These are phyloP conservation scores for Apiotrichum siamense DNA, from an alignment of 1,284 basidiomycete species.

Conservation along the genomic window DNA sequence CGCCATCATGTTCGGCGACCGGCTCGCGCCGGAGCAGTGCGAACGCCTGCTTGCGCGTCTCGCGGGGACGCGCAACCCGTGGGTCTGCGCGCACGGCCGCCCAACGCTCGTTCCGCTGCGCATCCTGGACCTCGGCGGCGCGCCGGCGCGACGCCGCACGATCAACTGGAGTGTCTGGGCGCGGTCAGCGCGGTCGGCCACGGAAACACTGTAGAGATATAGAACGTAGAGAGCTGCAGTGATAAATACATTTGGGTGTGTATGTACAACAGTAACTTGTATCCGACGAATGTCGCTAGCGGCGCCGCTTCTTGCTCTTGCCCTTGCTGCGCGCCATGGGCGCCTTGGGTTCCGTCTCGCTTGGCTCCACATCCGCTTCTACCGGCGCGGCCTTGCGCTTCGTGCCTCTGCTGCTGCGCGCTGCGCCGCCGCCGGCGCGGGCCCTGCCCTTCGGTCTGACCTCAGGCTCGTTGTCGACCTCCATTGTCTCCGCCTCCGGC, in stretches of 20 bases:
- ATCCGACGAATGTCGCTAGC: not conserved
- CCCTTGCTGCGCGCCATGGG: not conserved
- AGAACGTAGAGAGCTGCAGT: not conserved
- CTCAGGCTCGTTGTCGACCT: conserved; percentile 1
- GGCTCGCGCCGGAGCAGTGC: conserved; percentile 63
- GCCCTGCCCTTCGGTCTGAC: not conserved
- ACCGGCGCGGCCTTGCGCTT: not conserved
- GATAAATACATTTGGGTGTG: not conserved
- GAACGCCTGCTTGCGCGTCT: conserved; percentile 61
- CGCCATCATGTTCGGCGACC: conserved; percentile 95
- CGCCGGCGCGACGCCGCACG: not conserved
- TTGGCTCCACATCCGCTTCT: not conserved
- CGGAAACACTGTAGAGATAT: conserved; percentile 6
- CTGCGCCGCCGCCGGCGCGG: too few relatives aligned
- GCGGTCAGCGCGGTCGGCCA: too few relatives aligned
- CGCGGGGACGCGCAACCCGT: conserved; percentile 68
- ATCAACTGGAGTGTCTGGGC: too few relatives aligned
- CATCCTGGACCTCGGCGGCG: conserved; percentile 14
- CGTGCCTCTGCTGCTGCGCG: too few relatives aligned
- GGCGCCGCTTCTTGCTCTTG: not conserved
- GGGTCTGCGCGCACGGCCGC: conserved; percentile 85
- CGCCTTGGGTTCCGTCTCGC: too few relatives aligned
- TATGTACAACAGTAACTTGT: not conserved
- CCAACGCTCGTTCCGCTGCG: conserved; percentile 47
- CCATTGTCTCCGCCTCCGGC: not conserved